Percentiles rank a stretch among this genome's conserved stretches.
phyloP scores from a whole-genome alignment of 768 basidiomycete species.

The Pisolithus microcarpus region DNA sequence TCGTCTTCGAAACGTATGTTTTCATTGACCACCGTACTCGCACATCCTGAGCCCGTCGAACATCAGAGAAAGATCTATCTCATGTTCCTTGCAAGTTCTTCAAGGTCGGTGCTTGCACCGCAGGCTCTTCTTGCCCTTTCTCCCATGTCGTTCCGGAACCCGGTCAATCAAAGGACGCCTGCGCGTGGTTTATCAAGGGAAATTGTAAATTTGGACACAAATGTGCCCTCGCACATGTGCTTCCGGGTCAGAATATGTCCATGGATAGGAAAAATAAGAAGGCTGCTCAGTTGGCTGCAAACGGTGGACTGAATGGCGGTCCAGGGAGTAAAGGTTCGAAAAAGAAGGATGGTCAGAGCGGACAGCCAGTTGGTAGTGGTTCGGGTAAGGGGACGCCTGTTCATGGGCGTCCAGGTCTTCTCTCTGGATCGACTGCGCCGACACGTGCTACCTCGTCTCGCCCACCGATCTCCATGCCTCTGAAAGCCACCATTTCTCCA shows the following conservation, averaged over 20 bases:
- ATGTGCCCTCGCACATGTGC: slow-evolving; percentile 89
- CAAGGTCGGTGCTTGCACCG: slow-evolving; percentile 90
- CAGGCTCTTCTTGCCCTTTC: slow-evolving; percentile 93
- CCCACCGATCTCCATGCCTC: slow-evolving; percentile 56
- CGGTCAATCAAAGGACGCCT: slow-evolving; percentile 72
- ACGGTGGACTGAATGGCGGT: slow-evolving; percentile 30
- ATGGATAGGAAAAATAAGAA: slow-evolving; percentile 99
- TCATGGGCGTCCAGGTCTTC: slow-evolving; percentile 19
- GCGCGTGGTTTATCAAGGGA: slow-evolving; percentile 91
- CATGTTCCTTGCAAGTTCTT: slow-evolving; percentile 99
- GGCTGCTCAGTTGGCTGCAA: slow-evolving; percentile 65
- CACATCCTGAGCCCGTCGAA: neutral
- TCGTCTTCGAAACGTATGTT: slow-evolving; percentile 27
- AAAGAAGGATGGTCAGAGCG: slow-evolving; percentile 30
- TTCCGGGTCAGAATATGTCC: slow-evolving; percentile 88
- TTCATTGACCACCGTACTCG: neutral
- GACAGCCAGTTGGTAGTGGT: slow-evolving; percentile 11
- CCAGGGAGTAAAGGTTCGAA: slow-evolving; percentile 26
- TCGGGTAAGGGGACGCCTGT: slow-evolving; percentile 5
- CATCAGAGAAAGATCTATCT: slow-evolving; percentile 74
- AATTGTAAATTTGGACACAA: slow-evolving; percentile 77
- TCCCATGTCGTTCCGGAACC: slow-evolving; percentile 72
- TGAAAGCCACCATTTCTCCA: slow-evolving; percentile 67
- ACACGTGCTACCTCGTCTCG: slow-evolving; percentile 48
- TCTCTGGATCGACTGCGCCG: slow-evolving; percentile 61